Base-by-base conservation (phyloP, 75 land plant species). In the Pinus tabuliformis region DNA sequence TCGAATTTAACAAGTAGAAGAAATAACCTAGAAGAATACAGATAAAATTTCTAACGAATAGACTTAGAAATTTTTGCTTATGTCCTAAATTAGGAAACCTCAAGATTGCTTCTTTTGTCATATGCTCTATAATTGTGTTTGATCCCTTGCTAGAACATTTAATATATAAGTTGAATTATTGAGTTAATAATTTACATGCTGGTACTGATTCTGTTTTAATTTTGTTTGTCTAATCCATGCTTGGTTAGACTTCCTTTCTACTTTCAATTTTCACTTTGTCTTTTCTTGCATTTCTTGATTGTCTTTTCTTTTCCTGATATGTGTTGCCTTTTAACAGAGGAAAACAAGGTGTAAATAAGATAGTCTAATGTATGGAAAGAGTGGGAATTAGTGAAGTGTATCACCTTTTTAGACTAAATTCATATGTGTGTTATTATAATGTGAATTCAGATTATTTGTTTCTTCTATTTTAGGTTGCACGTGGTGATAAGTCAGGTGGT, bases 401-500 rank as follows among this genome's bases (percentile, higher is more conserved):
- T 18, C 5, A 16, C 16, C 17, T 33, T 33, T 64, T 64, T 30
- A 64, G 68, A 64, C 42, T 61, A 33, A 33, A 59, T 60, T 73
- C 75, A 74, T 54, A 26, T 59, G 4, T 6, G 26, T 21, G 58
- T 12, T 15, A 60, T 24, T 16, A 33, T 74, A 18, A 33, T 33
- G 12, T 57, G 75, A 15, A 60, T 74, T 74, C 21, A 4, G 21
- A 49, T 49, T 11, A 49, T 49, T 49, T 49, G 54, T 49, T 49
- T 49, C 54, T 9, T 49, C 54, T 2, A 49, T 49, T 49, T 11
- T 49, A 49, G 54, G 54, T 94, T 82, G 97, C 97, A 71, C 84
- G 91, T 33, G 97, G 97, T 80, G 93, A 93, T 73, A 88, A 83
- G 26, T 83, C 81, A 76, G 92, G 90, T 75, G 97, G 97, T 82